Evolutionary conservation across 2,329 filamentous ascomycete species (phyloP), one percentile per base, ranked within the genome.

Genomic region (Teratosphaeria destructans): DNA sequence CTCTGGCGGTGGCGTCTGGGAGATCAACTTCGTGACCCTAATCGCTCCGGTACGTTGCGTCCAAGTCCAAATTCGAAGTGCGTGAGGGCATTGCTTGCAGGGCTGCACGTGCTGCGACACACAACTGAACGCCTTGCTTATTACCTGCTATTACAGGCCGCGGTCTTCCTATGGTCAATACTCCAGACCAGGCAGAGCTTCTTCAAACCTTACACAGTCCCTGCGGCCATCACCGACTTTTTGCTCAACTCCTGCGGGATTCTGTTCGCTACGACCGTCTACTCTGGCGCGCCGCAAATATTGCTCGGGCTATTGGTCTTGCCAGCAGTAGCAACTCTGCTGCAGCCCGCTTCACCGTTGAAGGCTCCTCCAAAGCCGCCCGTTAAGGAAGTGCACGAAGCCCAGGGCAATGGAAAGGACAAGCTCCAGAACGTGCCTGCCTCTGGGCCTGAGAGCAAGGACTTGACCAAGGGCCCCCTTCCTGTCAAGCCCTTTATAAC

Each of bases 401-500:
- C 65, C 19, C 19, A 58, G 5, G 65, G 68, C 32, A 61, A 62
- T 32, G 58, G 62, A 19, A 60, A 66, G 27, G 63, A 62, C 43
- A 68, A 67, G 58, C 60, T 55, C 35, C 63, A 56, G n/a, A 60
- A 53, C 34, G 59, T 66, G 58, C 60, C 67, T 52, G 62, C 66
- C 12, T 59, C 67, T 2, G 57, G 58, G 43, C 54, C 57, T 8
- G 26, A 29, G 23, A 37, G 53, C 12, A 55, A 14, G 53, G 26
- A 19, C 16, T 19, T 23, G 43, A 49, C 16, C 16, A 56, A 56
- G 37, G 78, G 81, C 62, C 77, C 78, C 26, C 78, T 96, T 16
- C 89, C 93, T 0, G 82, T 88, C 63, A 95, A 95, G 75, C 90
- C 94, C 0, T 97, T 96, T 76, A 80, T 99, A 63, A 97, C 94